phyloP scores from a whole-genome alignment of 352 stramenopile species.

The Peronospora destructor region DNA sequence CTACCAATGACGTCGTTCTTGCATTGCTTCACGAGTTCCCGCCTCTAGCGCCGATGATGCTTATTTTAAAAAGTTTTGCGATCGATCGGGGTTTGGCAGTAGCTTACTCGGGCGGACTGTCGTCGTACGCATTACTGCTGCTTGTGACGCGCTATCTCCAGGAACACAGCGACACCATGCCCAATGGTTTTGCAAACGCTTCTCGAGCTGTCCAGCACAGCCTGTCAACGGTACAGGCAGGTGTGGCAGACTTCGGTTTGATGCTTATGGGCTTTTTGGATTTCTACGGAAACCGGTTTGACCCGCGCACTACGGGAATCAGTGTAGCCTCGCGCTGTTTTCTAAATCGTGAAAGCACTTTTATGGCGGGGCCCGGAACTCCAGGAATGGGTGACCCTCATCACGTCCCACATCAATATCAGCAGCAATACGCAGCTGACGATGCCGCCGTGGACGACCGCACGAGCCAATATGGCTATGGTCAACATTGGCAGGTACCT shows the following conservation, averaged over 20 bases:
- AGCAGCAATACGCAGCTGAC: constrained; percentile 37
- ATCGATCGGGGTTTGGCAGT: constrained; percentile 91
- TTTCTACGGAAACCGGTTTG: constrained; percentile 95
- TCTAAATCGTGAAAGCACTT: constrained; percentile 66
- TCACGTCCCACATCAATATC: constrained; percentile 43
- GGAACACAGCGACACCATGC: constrained; percentile 66
- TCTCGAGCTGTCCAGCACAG: constrained; percentile 52
- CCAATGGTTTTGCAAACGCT: constrained; percentile 57
- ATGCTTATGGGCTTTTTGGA: constrained; percentile 95
- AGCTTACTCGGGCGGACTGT: constrained; percentile 94
- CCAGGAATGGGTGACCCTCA: constrained; percentile 25
- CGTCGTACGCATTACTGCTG: constrained; percentile 92
- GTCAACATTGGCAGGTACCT: constrained; percentile 58
- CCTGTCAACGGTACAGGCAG: constrained; percentile 50
- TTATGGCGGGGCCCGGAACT: constrained; percentile 19
- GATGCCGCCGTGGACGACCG: constrained; percentile 49
- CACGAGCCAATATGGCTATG: constrained; percentile 36
- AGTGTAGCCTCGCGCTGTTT: constrained; percentile 80
- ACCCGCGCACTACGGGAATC: constrained; percentile 86
- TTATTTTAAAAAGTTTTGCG: constrained; percentile 93
- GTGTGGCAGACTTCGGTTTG: constrained; percentile 87
- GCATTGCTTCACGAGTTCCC: constrained; percentile 91
- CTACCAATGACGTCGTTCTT: constrained; percentile 91
- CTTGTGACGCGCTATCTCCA: constrained; percentile 93
- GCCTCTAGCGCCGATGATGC: constrained; percentile 90